Conservation (phyloP, 805 yeast species). For the Brettanomyces sp. region DNA sequence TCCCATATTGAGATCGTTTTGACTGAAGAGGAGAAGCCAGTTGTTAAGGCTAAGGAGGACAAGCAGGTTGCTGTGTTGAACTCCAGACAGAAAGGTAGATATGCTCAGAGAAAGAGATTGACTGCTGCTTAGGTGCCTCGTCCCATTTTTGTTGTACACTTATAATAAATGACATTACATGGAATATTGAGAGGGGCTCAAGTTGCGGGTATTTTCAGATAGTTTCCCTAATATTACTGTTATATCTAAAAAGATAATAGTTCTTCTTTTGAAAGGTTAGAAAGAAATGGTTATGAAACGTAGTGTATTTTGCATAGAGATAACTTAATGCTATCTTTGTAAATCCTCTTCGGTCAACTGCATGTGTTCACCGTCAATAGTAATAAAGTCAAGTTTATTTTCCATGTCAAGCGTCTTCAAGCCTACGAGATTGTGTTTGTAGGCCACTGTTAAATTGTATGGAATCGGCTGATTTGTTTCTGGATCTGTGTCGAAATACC, state of each 20-base stretch:
- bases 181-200: neutral
- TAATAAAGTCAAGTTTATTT: slow-evolving; percentile 36
- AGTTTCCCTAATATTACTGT: neutral
- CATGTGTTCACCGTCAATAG: slow-evolving; percentile 59
- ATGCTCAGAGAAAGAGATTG: slow-evolving; percentile 80
- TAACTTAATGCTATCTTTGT: slow-evolving; percentile 32
- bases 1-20: slow-evolving; percentile 97
- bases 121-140: slow-evolving; percentile 40
- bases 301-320: slow-evolving; percentile 20
- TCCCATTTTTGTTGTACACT: neutral
- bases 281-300: neutral
- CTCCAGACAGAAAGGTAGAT: slow-evolving; percentile 89
- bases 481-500: slow-evolving; percentile 48
- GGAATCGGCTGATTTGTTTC: slow-evolving; percentile 32
- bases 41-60: slow-evolving; percentile 69
- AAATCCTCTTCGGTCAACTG: slow-evolving; percentile 45
- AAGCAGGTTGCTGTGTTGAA: slow-evolving; percentile 53
- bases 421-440: slow-evolving; percentile 51
- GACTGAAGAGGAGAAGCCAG: slow-evolving; percentile 90
- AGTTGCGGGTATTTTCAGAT: neutral
- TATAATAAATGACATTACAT: neutral
- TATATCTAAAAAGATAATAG: neutral
- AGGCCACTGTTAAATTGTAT: slow-evolving; percentile 41
- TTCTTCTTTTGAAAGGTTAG: neutral
- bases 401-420: slow-evolving; percentile 35